Evolutionary conservation across 1,284 basidiomycete species (phyloP).

Genomic region (Cyathus olla): DNA sequence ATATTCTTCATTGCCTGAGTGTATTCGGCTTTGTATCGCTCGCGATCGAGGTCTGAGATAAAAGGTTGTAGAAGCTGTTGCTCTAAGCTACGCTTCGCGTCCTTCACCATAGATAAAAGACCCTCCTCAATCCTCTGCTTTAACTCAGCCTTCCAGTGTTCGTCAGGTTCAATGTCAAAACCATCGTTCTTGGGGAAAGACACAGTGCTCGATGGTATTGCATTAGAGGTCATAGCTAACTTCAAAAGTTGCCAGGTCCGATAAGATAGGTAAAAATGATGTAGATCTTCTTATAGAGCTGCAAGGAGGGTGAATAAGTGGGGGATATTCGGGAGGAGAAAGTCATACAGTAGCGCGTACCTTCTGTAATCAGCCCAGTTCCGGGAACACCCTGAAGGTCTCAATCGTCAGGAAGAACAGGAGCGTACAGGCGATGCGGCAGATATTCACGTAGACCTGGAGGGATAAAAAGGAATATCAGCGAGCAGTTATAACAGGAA

Average conservation of each 20-base stretch:
- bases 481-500: too few species aligned
- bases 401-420: too few species aligned
- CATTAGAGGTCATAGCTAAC: conserved; percentile 23
- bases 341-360: not conserved
- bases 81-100: conserved; percentile 56
- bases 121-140: conserved; percentile 54
- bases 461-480: too few species aligned
- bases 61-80: conserved; percentile 44
- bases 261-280: too few species aligned
- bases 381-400: too few species aligned
- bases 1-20: conserved; percentile 50
- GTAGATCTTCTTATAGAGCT: conserved; percentile 5
- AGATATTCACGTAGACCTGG: too few species aligned
- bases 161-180: conserved; percentile 61
- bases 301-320: not conserved
- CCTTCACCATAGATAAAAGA: conserved; percentile 56
- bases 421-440: too few species aligned
- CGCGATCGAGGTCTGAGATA: conserved; percentile 31
- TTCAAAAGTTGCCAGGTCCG: too few species aligned
- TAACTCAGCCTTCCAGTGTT: conserved; percentile 60
- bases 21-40: conserved; percentile 49
- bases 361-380: not conserved
- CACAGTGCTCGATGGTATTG: conserved; percentile 25
- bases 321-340: not conserved
- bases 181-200: conserved; percentile 20